A percentile compares a stretch with the other conserved stretches of the same genome.
phyloP scores from a whole-genome alignment of 1,284 basidiomycete species.

The Cutaneotrichosporon mucoides region DNA sequence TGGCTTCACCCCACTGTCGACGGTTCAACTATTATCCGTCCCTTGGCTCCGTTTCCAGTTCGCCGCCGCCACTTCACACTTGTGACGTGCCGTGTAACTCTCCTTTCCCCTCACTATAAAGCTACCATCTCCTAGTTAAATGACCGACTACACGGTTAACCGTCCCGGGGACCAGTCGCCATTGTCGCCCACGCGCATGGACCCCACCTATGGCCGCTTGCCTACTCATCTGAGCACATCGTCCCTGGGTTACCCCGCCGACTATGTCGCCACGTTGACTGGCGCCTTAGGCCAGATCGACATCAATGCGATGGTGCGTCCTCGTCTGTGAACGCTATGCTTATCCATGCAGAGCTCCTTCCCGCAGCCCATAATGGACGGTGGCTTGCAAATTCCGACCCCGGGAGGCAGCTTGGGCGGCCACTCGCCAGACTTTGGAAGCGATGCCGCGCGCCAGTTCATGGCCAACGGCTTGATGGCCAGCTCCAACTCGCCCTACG shows the following conservation, averaged over 20 bases:
- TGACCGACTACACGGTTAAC: slow-evolving; percentile 21
- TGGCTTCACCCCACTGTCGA: background rate
- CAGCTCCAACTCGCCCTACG: slow-evolving; percentile 3
- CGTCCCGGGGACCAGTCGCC: slow-evolving; percentile 16
- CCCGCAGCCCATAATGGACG: slow-evolving; percentile 8
- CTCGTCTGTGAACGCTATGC: too few relatives aligned
- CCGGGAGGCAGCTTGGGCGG: slow-evolving; percentile 13
- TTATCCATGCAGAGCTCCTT: slow-evolving; percentile 21
- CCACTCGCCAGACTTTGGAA: slow-evolving; percentile 20
- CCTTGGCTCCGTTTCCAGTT: background rate
- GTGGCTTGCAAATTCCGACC: slow-evolving; percentile 10
- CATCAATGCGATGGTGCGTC: slow-evolving; percentile 18
- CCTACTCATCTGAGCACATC: slow-evolving; percentile 6
- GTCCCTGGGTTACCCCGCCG: slow-evolving; percentile 8
- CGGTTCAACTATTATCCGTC: background rate
- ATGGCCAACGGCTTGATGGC: slow-evolving; percentile 8
- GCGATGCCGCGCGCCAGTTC: slow-evolving; percentile 13
- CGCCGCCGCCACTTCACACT: background rate
- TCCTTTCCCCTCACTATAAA: background rate
- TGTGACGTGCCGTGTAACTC: background rate
- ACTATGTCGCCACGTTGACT: slow-evolving; percentile 16
- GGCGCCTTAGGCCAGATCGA: slow-evolving; percentile 20
- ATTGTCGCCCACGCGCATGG: slow-evolving; percentile 14
- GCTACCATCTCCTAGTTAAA: background rate
- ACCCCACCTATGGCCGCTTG: slow-evolving; percentile 15